These are phyloP conservation scores for Trichoderma lentiforme DNA, from an alignment of 2,329 filamentous ascomycete species.

Conservation along the genomic window DNA sequence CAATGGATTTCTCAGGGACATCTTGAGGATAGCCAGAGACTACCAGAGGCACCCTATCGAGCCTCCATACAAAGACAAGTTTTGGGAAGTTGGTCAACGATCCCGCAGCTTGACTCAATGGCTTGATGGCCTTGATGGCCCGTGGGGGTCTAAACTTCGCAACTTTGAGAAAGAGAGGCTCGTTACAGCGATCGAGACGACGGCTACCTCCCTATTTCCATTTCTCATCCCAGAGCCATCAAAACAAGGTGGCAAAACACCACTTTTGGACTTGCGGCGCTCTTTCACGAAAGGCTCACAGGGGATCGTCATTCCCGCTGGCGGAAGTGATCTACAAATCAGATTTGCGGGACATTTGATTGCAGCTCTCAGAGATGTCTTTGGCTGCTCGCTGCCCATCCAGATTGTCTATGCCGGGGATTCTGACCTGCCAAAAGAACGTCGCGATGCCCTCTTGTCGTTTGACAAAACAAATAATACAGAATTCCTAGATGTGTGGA, in stretches of 20 bases:
- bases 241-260: conserved; percentile 10
- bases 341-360: conserved; percentile 37
- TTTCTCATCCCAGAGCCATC: conserved; percentile 23
- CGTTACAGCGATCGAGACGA: conserved; percentile 15
- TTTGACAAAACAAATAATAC: conserved; percentile 24
- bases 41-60: conserved; percentile 31
- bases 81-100: conserved; percentile 34
- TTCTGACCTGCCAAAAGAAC: conserved; percentile 26
- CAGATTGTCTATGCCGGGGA: conserved; percentile 38
- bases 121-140: conserved; percentile 13
- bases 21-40: conserved; percentile 18
- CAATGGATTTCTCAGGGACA: background rate
- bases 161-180: background rate
- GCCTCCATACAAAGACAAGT: conserved; percentile 30
- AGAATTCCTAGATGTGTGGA: conserved; percentile 33
- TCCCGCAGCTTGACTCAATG: conserved; percentile 24
- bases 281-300: conserved; percentile 23
- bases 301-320: conserved; percentile 37
- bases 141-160: background rate
- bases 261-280: conserved; percentile 23
- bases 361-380: conserved; percentile 29
- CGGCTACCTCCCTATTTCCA: conserved; percentile 25
- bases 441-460: conserved; percentile 25
- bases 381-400: conserved; percentile 33
- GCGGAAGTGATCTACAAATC: conserved; percentile 26